A percentile compares a stretch with the other conserved stretches of the same genome.
Conservation (phyloP, 441 rosid species). For the Populus trichocarpa region DNA sequence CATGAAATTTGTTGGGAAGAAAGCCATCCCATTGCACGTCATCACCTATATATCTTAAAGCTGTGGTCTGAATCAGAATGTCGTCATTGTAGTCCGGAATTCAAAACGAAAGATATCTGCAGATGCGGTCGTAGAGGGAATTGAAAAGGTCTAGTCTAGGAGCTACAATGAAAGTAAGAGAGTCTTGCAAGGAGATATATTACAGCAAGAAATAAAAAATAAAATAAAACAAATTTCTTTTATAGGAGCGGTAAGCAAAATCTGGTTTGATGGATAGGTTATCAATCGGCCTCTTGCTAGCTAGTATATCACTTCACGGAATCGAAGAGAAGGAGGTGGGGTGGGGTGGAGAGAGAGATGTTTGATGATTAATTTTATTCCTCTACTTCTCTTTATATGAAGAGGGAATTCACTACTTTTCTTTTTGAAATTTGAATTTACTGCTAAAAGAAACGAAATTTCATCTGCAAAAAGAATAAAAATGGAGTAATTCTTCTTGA, state of each 20-base stretch:
- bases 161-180: neutral
- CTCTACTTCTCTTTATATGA: conserved; percentile 39
- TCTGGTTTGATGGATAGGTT: conserved; percentile 34
- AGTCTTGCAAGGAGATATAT: neutral
- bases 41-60: conserved; percentile 30
- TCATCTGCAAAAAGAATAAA: neutral
- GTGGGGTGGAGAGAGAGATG: conserved; percentile 13
- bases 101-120: conserved; percentile 3
- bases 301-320: conserved; percentile 14
- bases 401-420: conserved; percentile 17
- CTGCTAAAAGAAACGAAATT: neutral
- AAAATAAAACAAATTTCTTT: conserved; percentile 14
- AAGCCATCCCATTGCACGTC: conserved; percentile 85
- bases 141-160: neutral
- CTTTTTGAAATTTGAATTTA: neutral
- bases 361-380: conserved; percentile 26
- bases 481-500: too few species aligned
- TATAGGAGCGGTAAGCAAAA: conserved; percentile 16
- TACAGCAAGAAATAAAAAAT: conserved; percentile 1
- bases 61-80: conserved; percentile 14
- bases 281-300: conserved; percentile 6
- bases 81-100: conserved; percentile 17
- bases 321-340: conserved; percentile 21
- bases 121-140: conserved; percentile 6
- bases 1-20: conserved; percentile 83